Evolutionary conservation across 768 basidiomycete genomes (phyloP).

Genomic region (Mycena latifolia): DNA sequence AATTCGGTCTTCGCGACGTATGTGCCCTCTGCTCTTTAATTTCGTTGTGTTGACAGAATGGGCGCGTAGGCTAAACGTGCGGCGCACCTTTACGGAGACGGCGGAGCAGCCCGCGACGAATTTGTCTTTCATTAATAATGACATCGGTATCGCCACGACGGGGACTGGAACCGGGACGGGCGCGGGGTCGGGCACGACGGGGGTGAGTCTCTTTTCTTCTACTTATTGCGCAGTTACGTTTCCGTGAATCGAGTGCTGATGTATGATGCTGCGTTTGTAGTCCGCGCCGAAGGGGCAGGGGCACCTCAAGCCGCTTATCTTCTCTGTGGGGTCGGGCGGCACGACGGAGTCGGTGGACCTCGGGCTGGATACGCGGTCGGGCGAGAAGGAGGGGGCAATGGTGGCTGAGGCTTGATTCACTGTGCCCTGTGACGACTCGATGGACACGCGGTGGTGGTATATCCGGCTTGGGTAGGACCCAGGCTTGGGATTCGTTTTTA

Average conservation of each 20-base stretch:
- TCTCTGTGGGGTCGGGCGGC: neutral
- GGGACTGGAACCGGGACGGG: neutral
- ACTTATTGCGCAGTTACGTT: neutral
- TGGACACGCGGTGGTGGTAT: too few relatives aligned
- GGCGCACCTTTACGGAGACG: constrained; percentile 9
- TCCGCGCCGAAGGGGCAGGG: neutral
- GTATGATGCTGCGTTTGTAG: neutral
- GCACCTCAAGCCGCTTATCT: constrained; percentile 8
- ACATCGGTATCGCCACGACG: neutral
- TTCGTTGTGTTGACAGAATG: neutral
- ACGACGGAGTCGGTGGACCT: neutral
- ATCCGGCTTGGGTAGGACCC: too few relatives aligned
- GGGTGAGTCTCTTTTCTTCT: neutral
- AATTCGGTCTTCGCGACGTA: constrained; percentile 32
- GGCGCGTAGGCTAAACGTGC: constrained; percentile 21
- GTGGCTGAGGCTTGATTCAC: too few relatives aligned
- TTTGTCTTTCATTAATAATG: constrained; percentile 9
- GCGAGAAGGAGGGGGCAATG: neutral
- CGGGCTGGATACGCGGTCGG: neutral
- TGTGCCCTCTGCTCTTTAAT: neutral
- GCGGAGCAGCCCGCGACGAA: neutral
- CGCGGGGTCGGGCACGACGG: neutral
- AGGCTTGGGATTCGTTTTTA: too few relatives aligned
- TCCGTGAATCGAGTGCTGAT: neutral
- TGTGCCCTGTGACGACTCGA: too few relatives aligned